phyloP scores from a whole-genome alignment of 495 filamentous ascomycete species.

The Penicillium riverlandense region DNA sequence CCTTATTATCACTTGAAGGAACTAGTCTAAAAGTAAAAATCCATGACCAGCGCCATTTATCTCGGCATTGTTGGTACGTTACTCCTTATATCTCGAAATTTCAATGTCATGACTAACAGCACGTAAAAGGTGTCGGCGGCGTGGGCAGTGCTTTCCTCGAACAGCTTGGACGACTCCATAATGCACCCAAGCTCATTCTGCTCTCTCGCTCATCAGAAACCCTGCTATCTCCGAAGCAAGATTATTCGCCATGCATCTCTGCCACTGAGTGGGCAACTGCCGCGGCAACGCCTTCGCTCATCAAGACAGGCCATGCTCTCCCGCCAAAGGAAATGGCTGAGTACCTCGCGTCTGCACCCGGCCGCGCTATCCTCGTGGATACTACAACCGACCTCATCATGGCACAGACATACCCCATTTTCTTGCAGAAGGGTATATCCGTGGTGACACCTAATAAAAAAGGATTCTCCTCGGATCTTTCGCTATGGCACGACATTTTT shows the following conservation, averaged over 20 bases:
- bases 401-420: conserved; percentile 68
- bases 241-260: conserved; percentile 43
- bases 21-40: too few relatives aligned
- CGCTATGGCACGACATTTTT: conserved; percentile 80
- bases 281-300: conserved; percentile 48
- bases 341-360: conserved; percentile 63
- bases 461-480: conserved; percentile 71
- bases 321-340: conserved; percentile 57
- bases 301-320: conserved; percentile 38
- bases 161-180: conserved; percentile 62
- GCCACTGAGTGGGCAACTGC: conserved; percentile 46
- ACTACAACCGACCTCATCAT: conserved; percentile 84
- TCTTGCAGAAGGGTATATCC: conserved; percentile 71
- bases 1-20: too few relatives aligned
- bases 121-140: conserved; percentile 69
- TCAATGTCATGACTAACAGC: not conserved
- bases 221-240: conserved; percentile 48
- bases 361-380: conserved; percentile 75
- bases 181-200: conserved; percentile 64
- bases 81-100: conserved; percentile 1
- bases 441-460: conserved; percentile 98
- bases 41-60: conserved; percentile 20
- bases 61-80: conserved; percentile 39
- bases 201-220: conserved; percentile 75
- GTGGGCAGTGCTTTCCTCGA: conserved; percentile 86